Percentiles rank a stretch among this genome's conserved stretches.
phyloP scores from a whole-genome alignment of 1,284 basidiomycete genomes.

The Volvariella volvacea region DNA sequence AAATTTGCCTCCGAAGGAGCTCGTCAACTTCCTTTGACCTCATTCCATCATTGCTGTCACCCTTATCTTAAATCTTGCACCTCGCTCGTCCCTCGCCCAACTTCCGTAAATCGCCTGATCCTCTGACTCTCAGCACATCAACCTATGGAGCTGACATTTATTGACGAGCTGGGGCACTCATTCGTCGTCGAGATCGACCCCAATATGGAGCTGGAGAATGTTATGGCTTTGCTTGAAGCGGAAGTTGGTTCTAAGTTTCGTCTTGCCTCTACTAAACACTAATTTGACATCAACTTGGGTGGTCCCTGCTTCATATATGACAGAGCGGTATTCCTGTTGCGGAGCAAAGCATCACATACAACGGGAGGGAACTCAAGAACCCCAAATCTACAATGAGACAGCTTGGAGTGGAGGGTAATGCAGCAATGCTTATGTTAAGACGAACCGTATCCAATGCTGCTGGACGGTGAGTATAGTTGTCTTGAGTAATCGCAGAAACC shows the following conservation, averaged over 20 bases:
- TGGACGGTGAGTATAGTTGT: slow-evolving; percentile 44
- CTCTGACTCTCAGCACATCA: background rate
- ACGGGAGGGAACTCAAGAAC: slow-evolving; percentile 57
- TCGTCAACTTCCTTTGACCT: too few relatives aligned
- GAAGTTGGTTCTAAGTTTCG: slow-evolving; percentile 69
- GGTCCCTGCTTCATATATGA: background rate
- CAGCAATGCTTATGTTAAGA: slow-evolving; percentile 63
- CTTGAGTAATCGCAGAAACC: background rate
- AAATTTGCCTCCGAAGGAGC: too few relatives aligned
- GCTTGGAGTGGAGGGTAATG: slow-evolving; percentile 49
- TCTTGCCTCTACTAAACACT: slow-evolving; percentile 5
- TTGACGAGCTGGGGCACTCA: slow-evolving; percentile 69
- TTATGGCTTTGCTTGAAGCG: slow-evolving; percentile 84
- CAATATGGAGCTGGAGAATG: slow-evolving; percentile 82
- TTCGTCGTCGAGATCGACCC: slow-evolving; percentile 82
- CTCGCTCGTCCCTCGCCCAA: too few relatives aligned
- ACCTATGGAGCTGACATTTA: slow-evolving; percentile 77
- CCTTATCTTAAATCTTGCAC: too few relatives aligned
- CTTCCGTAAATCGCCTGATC: too few relatives aligned
- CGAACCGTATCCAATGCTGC: slow-evolving; percentile 49
- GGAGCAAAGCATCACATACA: slow-evolving; percentile 67
- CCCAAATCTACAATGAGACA: slow-evolving; percentile 60
- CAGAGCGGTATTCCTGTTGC: slow-evolving; percentile 64
- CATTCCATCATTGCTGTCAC: too few relatives aligned
- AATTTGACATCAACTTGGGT: background rate